Evolutionary conservation across 2,329 filamentous ascomycete genomes (phyloP), one percentile per base, ranked within the genome.

Genomic region (Ophiostoma pallidulum): DNA sequence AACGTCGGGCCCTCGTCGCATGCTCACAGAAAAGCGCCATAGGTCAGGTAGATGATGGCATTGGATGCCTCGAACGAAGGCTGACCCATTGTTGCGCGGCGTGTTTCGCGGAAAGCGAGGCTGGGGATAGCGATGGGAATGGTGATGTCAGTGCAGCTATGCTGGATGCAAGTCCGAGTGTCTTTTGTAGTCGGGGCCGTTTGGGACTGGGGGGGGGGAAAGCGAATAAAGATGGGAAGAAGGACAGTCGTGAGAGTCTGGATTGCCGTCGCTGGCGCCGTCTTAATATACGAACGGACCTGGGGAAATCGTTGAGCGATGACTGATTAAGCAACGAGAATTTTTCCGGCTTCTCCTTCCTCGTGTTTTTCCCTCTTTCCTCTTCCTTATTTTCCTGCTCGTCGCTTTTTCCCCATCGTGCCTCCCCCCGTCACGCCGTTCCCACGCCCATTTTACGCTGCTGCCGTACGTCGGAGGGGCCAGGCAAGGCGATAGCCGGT

Each of bases 1-100:
- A 5, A 35, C 22, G 8, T 16, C 12, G 10, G 24, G 26, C 9
- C 40, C 28, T 39, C 20, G 14, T 13, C 18, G 12, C 10, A 16
- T 8, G 35, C 47, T 57, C 70, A 91, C 86, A 92, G 68, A 62
- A 92, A 92, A 42, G 73, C 70, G 54, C 75, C 83, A 68, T 89
- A 90, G 42, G 84, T 87, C 45, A 87, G 68, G 62, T 90, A 91
- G 62, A 92, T 83, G 62, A 91, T 72, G 71, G 85, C 85, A 70
- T 91, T 89, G 28, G 86, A 90, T 61, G 85, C 85, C 73, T 76
- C 69, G 48, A 72, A 78, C 2, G 86, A 90, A 50, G 84, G 85
- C 56, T 82, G 75, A 18, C 84, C 84, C 86, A 91, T 92, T 13
- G 29, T 12, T 32, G 29, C 29, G 29, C 7, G 33, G 2, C 4